These are phyloP conservation scores for Populus hybrid DNA, from an alignment of 441 rosid genomes.

Conservation along the genomic window DNA sequence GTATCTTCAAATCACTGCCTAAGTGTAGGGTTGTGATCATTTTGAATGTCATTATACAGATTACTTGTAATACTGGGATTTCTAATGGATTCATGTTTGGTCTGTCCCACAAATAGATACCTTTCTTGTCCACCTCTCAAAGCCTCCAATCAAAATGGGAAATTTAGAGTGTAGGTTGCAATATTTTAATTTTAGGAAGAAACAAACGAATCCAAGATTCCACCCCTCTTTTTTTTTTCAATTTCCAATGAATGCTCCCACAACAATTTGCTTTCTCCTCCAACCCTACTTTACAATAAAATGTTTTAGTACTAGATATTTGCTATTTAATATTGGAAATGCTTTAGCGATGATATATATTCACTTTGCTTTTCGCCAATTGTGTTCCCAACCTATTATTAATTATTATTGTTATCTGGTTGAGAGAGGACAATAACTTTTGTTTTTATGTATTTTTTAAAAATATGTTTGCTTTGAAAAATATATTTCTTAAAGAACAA, in stretches of 20 bases:
- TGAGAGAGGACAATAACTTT: too few relatives aligned
- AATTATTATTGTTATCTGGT: too few relatives aligned
- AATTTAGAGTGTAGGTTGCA: too few relatives aligned
- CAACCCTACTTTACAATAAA: background rate
- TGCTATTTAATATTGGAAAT: background rate
- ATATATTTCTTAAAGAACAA: too few relatives aligned
- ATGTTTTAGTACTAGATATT: background rate
- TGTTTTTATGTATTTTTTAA: too few relatives aligned
- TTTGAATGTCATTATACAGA: background rate
- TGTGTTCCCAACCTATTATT: background rate
- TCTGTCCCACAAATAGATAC: constrained; percentile 4
- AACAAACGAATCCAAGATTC: background rate
- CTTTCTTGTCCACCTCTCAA: constrained; percentile 8
- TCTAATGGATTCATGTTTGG: background rate
- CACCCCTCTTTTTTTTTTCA: background rate
- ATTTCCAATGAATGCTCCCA: background rate
- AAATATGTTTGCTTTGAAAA: too few relatives aligned
- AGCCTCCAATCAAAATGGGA: background rate
- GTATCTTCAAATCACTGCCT: too few relatives aligned
- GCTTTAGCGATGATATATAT: background rate
- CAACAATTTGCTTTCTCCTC: too few relatives aligned
- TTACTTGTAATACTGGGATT: constrained; percentile 8
- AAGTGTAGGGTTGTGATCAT: constrained; percentile 14
- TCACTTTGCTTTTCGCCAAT: background rate
- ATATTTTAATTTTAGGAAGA: too few relatives aligned